Evolutionary conservation across 495 filamentous ascomycete genomes (phyloP).

Genomic region (Elaphomyces granulatus): DNA sequence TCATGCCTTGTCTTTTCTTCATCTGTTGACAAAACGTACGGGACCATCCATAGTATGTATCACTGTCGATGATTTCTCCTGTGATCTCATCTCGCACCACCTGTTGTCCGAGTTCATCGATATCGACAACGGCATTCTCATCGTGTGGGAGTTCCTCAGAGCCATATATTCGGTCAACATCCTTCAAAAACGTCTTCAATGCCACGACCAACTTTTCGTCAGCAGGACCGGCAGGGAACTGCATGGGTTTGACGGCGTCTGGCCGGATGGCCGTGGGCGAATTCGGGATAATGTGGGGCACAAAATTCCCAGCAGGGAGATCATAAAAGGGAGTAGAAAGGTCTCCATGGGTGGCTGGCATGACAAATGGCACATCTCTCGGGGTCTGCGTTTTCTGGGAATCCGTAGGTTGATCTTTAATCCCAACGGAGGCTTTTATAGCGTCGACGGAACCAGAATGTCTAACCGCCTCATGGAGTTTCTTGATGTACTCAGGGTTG

Average conservation of each 20-base stretch:
- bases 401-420: conserved; percentile 11
- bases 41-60: conserved; percentile 83
- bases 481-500: conserved; percentile 37
- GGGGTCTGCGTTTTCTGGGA: conserved; percentile 18
- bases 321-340: conserved; percentile 64
- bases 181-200: conserved; percentile 52
- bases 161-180: conserved; percentile 50
- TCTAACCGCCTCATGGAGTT: conserved; percentile 43
- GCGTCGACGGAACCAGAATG: conserved; percentile 19
- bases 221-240: conserved; percentile 58
- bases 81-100: conserved; percentile 45
- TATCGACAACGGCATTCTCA: conserved; percentile 33
- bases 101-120: conserved; percentile 60
- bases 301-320: conserved; percentile 67
- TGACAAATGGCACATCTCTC: conserved; percentile 47
- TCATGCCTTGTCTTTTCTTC: conserved; percentile 41
- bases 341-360: conserved; percentile 71
- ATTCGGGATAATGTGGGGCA: conserved; percentile 65
- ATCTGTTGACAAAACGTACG: conserved; percentile 67
- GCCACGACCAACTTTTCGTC: conserved; percentile 47
- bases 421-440: conserved; percentile 15
- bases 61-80: conserved; percentile 43
- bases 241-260: conserved; percentile 56
- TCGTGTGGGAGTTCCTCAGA: conserved; percentile 24
- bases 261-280: conserved; percentile 58